A percentile compares a stretch with the other conserved stretches of the same genome.
These are phyloP conservation scores for Rhizopus delemar DNA, from an alignment of 371 early-diverging fungal genomes.

Conservation along the genomic window DNA sequence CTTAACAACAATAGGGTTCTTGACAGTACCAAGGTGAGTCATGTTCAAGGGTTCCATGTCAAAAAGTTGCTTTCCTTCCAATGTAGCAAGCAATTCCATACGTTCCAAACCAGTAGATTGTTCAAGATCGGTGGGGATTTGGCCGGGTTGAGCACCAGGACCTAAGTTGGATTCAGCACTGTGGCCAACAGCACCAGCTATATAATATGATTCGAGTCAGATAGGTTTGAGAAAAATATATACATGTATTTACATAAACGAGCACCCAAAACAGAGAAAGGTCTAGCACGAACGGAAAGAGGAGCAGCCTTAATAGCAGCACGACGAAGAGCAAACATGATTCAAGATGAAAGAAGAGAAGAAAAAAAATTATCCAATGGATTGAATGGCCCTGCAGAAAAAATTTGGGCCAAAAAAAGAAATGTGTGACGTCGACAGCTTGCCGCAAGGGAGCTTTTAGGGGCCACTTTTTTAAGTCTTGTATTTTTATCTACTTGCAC, in stretches of 20 bases:
- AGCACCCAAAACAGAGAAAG: conserved; percentile 40
- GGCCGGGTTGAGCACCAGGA: conserved; percentile 66
- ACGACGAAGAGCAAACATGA: conserved; percentile 41
- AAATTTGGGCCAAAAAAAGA: not conserved
- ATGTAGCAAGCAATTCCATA: conserved; percentile 80
- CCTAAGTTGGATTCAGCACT: conserved; percentile 62
- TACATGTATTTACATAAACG: conserved; percentile 30
- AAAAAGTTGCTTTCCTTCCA: conserved; percentile 87
- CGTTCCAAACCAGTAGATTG: conserved; percentile 93
- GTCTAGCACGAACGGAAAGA: conserved; percentile 28
- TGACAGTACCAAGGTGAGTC: conserved; percentile 78
- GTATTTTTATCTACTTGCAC: conserved; percentile 14
- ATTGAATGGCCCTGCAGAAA: not conserved
- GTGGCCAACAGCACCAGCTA: conserved; percentile 45
- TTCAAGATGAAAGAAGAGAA: conserved; percentile 6
- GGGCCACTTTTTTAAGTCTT: not conserved
- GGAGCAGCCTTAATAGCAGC: conserved; percentile 41
- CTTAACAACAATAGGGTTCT: conserved; percentile 85
- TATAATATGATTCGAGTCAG: not conserved
- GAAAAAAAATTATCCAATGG: conserved; percentile 13
- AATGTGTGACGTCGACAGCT: conserved; percentile 1
- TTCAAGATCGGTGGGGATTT: conserved; percentile 85
- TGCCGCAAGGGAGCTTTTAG: not conserved
- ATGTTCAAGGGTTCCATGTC: conserved; percentile 83
- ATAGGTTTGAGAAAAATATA: not conserved